Evolutionary conservation across 495 filamentous ascomycete species (phyloP).

Genomic region (Aspergillus panamensis): DNA sequence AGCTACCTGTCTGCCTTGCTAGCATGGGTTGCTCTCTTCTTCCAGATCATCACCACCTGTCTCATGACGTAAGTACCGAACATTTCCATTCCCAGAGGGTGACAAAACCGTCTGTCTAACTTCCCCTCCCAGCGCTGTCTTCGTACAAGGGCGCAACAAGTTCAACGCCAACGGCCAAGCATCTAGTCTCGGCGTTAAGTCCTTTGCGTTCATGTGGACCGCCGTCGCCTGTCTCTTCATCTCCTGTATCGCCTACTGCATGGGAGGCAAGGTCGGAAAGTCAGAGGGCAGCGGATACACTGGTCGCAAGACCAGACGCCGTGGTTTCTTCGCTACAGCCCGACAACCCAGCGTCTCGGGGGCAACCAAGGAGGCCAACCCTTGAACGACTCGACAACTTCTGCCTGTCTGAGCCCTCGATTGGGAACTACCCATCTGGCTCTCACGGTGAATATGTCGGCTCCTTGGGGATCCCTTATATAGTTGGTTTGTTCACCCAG

Average conservation of each 20-base stretch:
- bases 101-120: neutral
- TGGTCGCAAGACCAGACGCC: constrained; percentile 40
- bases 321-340: constrained; percentile 42
- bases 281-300: constrained; percentile 38
- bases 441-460: too few relatives aligned
- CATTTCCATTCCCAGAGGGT: neutral
- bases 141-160: constrained; percentile 68
- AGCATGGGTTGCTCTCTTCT: constrained; percentile 54
- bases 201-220: constrained; percentile 86
- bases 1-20: constrained; percentile 56
- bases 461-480: too few relatives aligned
- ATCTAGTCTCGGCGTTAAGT: constrained; percentile 64
- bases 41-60: constrained; percentile 58
- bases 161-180: constrained; percentile 57
- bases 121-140: constrained; percentile 56
- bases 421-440: neutral
- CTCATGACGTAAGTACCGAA: constrained; percentile 65
- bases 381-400: constrained; percentile 22
- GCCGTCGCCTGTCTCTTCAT: constrained; percentile 66
- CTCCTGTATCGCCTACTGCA: constrained; percentile 67
- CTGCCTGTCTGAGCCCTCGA: neutral
- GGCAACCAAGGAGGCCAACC: constrained; percentile 38
- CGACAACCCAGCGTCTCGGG: constrained; percentile 33
- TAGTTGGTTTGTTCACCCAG: neutral
- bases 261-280: constrained; percentile 39